These are phyloP conservation scores for Yarrowia sp. DNA, from an alignment of 805 yeast species.

Conservation along the genomic window DNA sequence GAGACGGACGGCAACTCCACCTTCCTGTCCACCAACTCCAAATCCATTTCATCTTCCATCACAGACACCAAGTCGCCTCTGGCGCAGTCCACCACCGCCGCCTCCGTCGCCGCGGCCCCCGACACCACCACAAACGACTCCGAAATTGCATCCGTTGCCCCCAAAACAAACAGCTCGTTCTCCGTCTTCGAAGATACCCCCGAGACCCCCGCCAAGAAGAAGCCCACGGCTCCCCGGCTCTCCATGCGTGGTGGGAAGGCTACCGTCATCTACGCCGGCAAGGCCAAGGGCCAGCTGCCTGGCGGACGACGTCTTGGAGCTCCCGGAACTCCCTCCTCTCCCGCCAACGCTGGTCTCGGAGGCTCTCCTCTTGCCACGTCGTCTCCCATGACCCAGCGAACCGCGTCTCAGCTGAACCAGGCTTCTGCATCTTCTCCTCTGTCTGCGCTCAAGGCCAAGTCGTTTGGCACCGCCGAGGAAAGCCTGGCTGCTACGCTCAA, in stretches of 20 bases:
- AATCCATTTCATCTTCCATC: neutral
- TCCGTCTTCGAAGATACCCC: conserved; percentile 27
- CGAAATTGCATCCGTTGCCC: conserved; percentile 22
- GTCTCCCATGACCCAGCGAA: conserved; percentile 18
- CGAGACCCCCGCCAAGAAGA: conserved; percentile 12
- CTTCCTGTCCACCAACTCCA: neutral
- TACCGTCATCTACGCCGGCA: conserved; percentile 14
- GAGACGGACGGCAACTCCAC: neutral
- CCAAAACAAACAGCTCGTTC: conserved; percentile 19
- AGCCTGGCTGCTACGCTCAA: conserved; percentile 16
- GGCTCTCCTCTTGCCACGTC: conserved; percentile 23
- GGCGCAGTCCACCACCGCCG: neutral
- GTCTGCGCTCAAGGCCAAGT: conserved; percentile 16
- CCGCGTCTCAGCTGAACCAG: conserved; percentile 21
- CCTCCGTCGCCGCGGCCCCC: neutral
- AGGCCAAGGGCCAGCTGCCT: neutral
- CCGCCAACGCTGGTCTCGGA: neutral
- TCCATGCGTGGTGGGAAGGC: conserved; percentile 25
- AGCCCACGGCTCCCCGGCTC: conserved; percentile 7
- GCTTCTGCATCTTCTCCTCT: conserved; percentile 18
- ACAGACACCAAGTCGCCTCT: neutral
- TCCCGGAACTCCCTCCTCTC: neutral
- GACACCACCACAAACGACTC: neutral
- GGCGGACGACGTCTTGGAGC: neutral
- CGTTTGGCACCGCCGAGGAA: conserved; percentile 18